Evolutionary conservation across 2,329 filamentous ascomycete genomes (phyloP), one percentile per base, ranked within the genome.

Genomic region (Calonectria leucothoes): DNA sequence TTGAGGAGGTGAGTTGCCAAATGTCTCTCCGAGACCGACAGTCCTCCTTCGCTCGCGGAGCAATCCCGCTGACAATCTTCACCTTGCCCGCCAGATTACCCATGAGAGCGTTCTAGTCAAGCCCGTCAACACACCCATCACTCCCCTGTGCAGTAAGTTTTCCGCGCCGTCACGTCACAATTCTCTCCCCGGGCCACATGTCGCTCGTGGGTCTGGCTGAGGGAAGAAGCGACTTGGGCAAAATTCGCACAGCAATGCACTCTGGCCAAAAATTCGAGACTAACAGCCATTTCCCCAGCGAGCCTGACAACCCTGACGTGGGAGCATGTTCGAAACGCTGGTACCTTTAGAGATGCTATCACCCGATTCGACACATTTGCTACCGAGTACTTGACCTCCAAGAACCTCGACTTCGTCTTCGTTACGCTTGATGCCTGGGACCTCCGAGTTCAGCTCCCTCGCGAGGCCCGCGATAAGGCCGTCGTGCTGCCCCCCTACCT

Each of bases 351-450:
- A 81, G 97, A 98, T 87, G 97, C 97, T 79, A 94, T 99, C 87
- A 95, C 94, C 86, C 94, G 95, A 80, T 98, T 99, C 87, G 96
- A 98, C 86, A 90, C 93, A 76, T 99, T 98, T 85, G 95, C 95
- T 82, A 93, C 94, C 80, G 96, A 99, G 86, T 95, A 98, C 84
- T 89, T 99, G 80, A 92, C 95, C 68, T 93, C 93, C 78, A 96
- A 98, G 86, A 97, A 98, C 84, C 91, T 97, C 83, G 96, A 98
- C 82, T 99, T 99, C 84, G 96, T 97, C 77, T 99, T 99, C 85
- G 97, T 99, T 74, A 99, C 97, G 51, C 92, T 99, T 81, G 97
- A 98, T 86, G 96, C 96, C 57, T 99, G 97, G 97, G 97, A 99
- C 84, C 92, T 99, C 74, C 95, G 97, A 80, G 97, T 99, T 72